These are phyloP conservation scores for Phlyctochytrium planicorne DNA, from an alignment of 192 early-diverging fungal genomes.

Conservation along the genomic window DNA sequence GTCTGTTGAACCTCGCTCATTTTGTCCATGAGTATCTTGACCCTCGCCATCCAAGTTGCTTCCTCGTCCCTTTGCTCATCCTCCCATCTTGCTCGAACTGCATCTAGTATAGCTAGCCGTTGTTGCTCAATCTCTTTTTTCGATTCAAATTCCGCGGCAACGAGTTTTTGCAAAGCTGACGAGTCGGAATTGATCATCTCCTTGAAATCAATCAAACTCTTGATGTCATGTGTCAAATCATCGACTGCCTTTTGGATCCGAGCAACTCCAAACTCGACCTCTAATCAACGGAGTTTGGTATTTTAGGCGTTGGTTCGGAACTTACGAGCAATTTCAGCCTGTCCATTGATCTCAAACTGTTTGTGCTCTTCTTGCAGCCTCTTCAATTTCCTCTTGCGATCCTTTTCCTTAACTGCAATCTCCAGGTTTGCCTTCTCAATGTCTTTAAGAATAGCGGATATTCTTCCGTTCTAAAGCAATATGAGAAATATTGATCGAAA, in stretches of 20 bases:
- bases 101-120: background rate
- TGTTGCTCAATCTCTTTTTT: conserved; percentile 7
- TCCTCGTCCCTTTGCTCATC: conserved; percentile 28
- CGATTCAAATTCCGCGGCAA: background rate
- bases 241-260: conserved; percentile 23
- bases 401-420: conserved; percentile 13
- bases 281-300: too few species aligned
- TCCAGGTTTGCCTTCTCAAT: conserved; percentile 13
- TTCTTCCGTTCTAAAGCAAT: conserved; percentile 14
- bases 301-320: background rate
- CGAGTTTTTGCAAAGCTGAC: conserved; percentile 11
- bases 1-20: conserved; percentile 14
- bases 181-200: conserved; percentile 22
- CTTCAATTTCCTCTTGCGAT: conserved; percentile 6
- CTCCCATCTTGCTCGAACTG: conserved; percentile 13
- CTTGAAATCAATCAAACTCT: conserved; percentile 24
- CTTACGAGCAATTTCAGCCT: background rate
- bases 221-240: conserved; percentile 13
- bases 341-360: background rate
- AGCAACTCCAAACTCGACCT: conserved; percentile 8
- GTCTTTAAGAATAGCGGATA: conserved; percentile 17
- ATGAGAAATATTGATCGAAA: background rate
- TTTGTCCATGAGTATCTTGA: conserved; percentile 19
- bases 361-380: conserved; percentile 7
- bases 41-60: conserved; percentile 23